Evolutionary conservation across 345 rosid species (phyloP), one percentile per base, ranked within the genome.

Genomic region (Rubroshorea leprosula): DNA sequence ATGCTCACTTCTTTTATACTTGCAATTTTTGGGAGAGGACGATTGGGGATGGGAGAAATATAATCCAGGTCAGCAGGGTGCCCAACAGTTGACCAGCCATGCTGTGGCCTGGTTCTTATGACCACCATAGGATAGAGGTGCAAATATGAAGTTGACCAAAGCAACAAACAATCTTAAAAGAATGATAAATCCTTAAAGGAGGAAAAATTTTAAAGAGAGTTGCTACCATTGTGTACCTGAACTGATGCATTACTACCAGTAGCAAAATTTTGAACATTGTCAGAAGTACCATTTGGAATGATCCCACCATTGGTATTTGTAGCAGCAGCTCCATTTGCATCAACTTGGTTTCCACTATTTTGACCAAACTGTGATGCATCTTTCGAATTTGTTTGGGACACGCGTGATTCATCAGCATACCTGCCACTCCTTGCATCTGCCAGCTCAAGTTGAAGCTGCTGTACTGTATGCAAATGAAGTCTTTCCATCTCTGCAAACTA

Each of bases 401-500:
- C n/a, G 23, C 23, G 78, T 11, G 81, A 69, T 59, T 87, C 87
- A 41, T 79, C 87, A 14, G 87, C n/a, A 38, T 67, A 80, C 46
- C 89, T 62, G 31, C 89, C 79, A 65, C 68, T 75, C 68, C 80
- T 89, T 13, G 72, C 74, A 68, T 82, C 90, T 60, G 89, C 87
- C 66, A 90, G 75, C 72, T 90, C 90, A 68, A 71, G 68, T 58
- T 87, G 97, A 74, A 90, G 97, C 59, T 90, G 99, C 59, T 89
- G 95, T 45, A 93, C 71, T 57, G 90, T 66, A 74, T 83, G 96
- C 69, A 77, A 29, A 74, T 90, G 96, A 69, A 79, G 64, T 70
- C 96, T 80, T 81, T 92, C 98, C 84, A 89, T 80, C 70, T 93
- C 99, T 8, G 74, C 77, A 75, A 90, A 80, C 99, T 93, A 80